phyloP scores from a whole-genome alignment of 805 yeast species.

The Schwanniomyces pseudopolymorphus region DNA sequence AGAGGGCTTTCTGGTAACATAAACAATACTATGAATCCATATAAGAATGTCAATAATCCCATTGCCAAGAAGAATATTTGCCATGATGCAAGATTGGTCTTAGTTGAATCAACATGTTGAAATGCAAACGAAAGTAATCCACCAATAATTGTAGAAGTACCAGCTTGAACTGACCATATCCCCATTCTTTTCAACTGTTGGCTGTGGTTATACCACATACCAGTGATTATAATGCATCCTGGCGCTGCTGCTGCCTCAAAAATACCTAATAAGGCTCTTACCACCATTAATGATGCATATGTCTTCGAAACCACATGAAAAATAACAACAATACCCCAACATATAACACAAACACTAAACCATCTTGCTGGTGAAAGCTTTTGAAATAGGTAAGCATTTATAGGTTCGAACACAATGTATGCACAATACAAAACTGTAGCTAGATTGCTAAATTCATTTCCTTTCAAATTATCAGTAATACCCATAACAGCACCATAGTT shows the following conservation, averaged over 20 bases:
- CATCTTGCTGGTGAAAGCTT: constrained; percentile 54
- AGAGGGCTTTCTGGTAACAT: constrained; percentile 52
- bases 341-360: constrained; percentile 43
- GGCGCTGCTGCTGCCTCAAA: constrained; percentile 59
- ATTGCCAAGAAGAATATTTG: constrained; percentile 58
- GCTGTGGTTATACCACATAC: constrained; percentile 59
- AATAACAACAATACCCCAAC: constrained; percentile 56
- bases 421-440: constrained; percentile 55
- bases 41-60: constrained; percentile 51
- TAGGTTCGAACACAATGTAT: constrained; percentile 54
- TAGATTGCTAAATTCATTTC: constrained; percentile 49
- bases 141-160: constrained; percentile 53
- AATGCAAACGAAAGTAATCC: constrained; percentile 48
- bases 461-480: constrained; percentile 47
- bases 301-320: constrained; percentile 52
- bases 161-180: constrained; percentile 58
- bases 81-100: constrained; percentile 48
- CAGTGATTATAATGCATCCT: constrained; percentile 54
- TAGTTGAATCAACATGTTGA: constrained; percentile 43
- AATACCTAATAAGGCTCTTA: constrained; percentile 51
- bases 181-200: constrained; percentile 56
- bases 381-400: constrained; percentile 43
- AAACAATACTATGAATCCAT: constrained; percentile 46
- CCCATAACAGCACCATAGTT: constrained; percentile 70
- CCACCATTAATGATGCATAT: constrained; percentile 56